Conservation (phyloP, 2,329 filamentous ascomycete genomes). For the Massarina eburnea region DNA sequence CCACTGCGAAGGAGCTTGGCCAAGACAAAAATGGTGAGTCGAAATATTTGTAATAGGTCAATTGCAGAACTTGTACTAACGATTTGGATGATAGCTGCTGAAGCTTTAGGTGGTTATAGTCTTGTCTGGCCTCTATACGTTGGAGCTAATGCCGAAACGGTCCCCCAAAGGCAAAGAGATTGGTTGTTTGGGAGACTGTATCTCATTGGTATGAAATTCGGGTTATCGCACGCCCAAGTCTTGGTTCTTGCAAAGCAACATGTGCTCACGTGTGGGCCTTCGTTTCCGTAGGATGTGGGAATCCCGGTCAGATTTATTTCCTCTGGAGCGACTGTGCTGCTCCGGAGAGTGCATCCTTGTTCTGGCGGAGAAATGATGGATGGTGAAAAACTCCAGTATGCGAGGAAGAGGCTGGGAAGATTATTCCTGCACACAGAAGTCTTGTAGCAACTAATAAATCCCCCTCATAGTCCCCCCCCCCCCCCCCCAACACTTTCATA, state of each 20-base stretch:
- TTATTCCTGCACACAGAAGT: too few relatives aligned
- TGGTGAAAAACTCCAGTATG: too few relatives aligned
- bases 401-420: too few relatives aligned
- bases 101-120: conserved; percentile 44
- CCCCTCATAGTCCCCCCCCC: too few relatives aligned
- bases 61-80: conserved; percentile 13
- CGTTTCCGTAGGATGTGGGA: conserved; percentile 29
- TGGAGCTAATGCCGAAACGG: conserved; percentile 39
- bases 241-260: conserved; percentile 38
- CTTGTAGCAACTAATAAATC: too few relatives aligned
- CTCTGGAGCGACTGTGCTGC: too few relatives aligned
- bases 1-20: conserved; percentile 33
- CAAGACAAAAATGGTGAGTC: conserved; percentile 39
- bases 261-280: conserved; percentile 40
- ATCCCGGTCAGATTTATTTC: too few relatives aligned
- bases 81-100: conserved; percentile 28
- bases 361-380: too few relatives aligned
- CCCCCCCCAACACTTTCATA: too few relatives aligned
- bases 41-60: background rate
- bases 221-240: conserved; percentile 39
- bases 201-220: conserved; percentile 41
- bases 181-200: conserved; percentile 42
- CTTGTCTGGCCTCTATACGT: conserved; percentile 47
- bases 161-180: conserved; percentile 38
- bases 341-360: too few relatives aligned